Base-by-base conservation (phyloP, 768 basidiomycete species). In the Rhodotorula babjevae region DNA sequence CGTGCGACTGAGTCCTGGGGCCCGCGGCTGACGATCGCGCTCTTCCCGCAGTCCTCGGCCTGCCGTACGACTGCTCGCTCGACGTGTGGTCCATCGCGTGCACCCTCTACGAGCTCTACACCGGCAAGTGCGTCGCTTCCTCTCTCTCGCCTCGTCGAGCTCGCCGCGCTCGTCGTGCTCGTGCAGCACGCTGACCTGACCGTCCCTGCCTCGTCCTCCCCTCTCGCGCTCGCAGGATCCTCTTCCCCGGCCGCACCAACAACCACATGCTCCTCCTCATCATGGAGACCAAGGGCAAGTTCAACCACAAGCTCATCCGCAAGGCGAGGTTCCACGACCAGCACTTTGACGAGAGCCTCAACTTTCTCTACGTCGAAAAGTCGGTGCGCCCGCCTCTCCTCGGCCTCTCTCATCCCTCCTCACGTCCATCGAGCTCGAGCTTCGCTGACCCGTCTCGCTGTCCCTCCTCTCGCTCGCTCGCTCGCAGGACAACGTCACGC, bases 1-100 rank as follows among this genome's bases (percentile, higher is more conserved):
- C 44, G 12, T 18, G 44, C 44, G 12, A 14, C 18, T 12, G 2
- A 15, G 44, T 12, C 44, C 5, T 7, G 44, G 44, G 14, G 3
- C 12, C 44, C 44, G 44, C n/a, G n/a, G 9, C 66, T 67, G 50
- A 64, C 42, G 18, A 9, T 27, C 36, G 10, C 21, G 44, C 44
- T 11, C 15, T 2, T 31, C 52, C 21, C 65, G 36, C 77, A 97
- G 94, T 98, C 79, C 87, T 99, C 67, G 96, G 96, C 46, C 86
- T 90, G 44, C 93, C 95, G 0, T 98, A 97, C 78, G 96, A 98
- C 82, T 88, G 90, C 14, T 86, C 93, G 0, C 85, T 99, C 40
- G 95, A 98, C 79, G 86, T 96, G 44, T 98, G 96, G 96, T 95
- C 93, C 16, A 88, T 95, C 69, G 96, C 93, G 4, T 98, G 95